Evolutionary conservation across 106 monocot genomes (phyloP), one percentile per base, ranked within the genome.

Genomic region (Dendrobium officinale): DNA sequence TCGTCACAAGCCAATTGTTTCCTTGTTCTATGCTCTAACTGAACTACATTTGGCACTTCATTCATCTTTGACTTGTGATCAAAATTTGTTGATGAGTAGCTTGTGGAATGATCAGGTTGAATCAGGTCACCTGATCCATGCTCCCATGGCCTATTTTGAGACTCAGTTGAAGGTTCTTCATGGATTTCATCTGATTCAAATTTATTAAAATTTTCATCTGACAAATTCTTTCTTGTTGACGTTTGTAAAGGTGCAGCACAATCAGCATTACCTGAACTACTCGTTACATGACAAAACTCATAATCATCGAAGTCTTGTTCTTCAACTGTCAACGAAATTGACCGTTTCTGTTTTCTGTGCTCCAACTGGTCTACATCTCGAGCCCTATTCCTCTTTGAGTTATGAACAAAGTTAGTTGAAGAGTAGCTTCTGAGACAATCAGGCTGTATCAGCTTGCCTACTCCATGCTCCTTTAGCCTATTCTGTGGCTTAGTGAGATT

Each of bases 101-200:
- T 87, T 11, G 51, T 78, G 88, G 88, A 88, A 47, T 80, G 87
- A 43, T 90, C 84, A 37, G 90, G 90, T 67, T 67, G 67, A 27
- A 67, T 67, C 67, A 26, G 13, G 19, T 56, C 56, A 56, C 56
- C 56, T 56, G 18, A 56, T 56, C 56, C 56, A 56, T 56, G 56
- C 56, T 56, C 56, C 56, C 19, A 3, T 11, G 19, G 56, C 56
- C 56, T 56, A 56, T 56, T 56, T 56, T 56, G 56, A 11, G 56
- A 19, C 19, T 56, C 19, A 56, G 56, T 17, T 56, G 56, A 19
- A 15, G 72, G 49, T 72, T 83, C 83, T 20, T 78, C 67, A 24
- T 26, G 45, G 45, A 45, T 45, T 45, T 45, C 45, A 45, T 45
- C 45, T 45, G 45, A 45, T 45, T 45, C 45, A 45, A 45, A 6